Base-by-base conservation (phyloP, 345 rosid genomes). In the Lepidium aucheri region DNA sequence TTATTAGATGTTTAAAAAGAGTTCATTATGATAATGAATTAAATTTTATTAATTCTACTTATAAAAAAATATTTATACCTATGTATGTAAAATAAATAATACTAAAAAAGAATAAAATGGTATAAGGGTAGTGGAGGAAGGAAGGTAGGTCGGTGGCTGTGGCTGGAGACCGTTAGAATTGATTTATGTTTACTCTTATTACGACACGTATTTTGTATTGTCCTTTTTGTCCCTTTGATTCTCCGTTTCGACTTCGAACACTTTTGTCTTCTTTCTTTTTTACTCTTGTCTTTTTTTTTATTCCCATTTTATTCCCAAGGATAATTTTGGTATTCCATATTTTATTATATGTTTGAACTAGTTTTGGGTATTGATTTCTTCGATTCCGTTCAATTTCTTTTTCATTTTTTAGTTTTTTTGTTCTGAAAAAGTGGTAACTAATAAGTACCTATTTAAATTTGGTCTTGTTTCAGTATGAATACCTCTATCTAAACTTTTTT, bases 71-170 rank as follows among this genome's bases (percentile, higher is more conserved):
- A n/a, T n/a, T n/a, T n/a, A n/a, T 24, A 24, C 4, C 2, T 24
- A 24, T 24, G 0, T 41, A 59, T 26, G 16, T 59, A 28, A 7
- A 47, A 14, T n/a, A n/a, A n/a, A n/a, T n/a, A 6, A 38, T 22
- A 38, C 15, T 8, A 26, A 32, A 22, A 51, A 14, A 45, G 54
- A 52, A 20, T 4, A 33, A 24, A 10, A 24, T 34, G 55, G 60
- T 22, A 11, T 30, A 34, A 36, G 11, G 55, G 16, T 14, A 54
- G 66, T 56, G 52, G 42, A 51, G 24, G 34, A 26, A 14, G 56
- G 60, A 63, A 34, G 70, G 50, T 74, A 70, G 91, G 92, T 89
- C 95, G 92, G 90, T 80, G 91, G 84, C 87, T 95, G 91, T 83
- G 84, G 87, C 74, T 78, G 67, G 87, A 84, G 82, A 83, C 92